These are phyloP conservation scores for Sporothrix humicola DNA, from an alignment of 2,329 filamentous ascomycete species.

Conservation along the genomic window DNA sequence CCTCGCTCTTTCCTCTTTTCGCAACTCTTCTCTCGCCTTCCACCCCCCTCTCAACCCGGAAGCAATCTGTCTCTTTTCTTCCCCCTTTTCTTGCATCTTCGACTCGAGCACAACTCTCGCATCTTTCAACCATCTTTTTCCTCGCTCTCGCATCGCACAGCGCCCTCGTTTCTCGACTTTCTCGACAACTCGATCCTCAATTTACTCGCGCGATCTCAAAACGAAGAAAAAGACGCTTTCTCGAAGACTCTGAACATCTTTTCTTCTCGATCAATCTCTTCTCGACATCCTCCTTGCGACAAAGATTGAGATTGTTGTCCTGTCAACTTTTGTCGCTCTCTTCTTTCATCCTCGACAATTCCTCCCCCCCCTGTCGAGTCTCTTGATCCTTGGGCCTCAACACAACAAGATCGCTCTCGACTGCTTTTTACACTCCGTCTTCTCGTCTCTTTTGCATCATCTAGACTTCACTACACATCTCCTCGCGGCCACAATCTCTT, in stretches of 20 bases:
- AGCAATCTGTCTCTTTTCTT: background rate
- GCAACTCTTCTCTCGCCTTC: background rate
- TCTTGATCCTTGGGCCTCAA: background rate
- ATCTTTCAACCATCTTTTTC: conserved; percentile 22
- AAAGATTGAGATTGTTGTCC: no score
- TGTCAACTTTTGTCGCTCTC: conserved; percentile 1
- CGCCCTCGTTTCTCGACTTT: background rate
- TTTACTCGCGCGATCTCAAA: conserved; percentile 24
- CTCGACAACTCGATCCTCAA: conserved; percentile 28
- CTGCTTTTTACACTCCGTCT: background rate
- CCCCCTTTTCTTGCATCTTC: conserved; percentile 13
- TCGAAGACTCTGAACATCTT: conserved; percentile 8
- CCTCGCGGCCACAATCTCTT: no score
- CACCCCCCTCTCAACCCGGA: background rate
- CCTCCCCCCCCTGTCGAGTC: background rate
- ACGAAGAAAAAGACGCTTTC: background rate
- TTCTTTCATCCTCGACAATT: background rate
- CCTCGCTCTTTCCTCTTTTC: conserved; percentile 12
- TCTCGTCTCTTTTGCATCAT: no score
- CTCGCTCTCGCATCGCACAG: conserved; percentile 23
- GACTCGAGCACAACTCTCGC: background rate
- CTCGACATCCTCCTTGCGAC: background rate
- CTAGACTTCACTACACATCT: no score
- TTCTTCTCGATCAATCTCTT: background rate
- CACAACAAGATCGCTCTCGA: background rate